Base-by-base conservation (phyloP, 192 early-diverging fungal species). In the Backusella westeae region DNA sequence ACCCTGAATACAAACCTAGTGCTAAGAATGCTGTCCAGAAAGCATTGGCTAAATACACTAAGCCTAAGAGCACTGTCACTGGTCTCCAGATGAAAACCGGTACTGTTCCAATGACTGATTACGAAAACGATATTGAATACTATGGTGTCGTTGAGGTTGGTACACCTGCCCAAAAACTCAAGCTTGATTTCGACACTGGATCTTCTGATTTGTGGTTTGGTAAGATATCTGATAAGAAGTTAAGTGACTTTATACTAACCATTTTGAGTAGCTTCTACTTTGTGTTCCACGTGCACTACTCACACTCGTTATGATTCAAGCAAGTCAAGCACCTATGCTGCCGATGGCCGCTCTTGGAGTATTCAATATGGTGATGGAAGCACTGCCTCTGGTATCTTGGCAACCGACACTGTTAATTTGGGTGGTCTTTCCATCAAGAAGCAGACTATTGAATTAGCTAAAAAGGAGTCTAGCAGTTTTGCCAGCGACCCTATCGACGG, bases 151-250 rank as follows among this genome's bases (percentile, higher is more conserved):
- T 91, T 6, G 80, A 86, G 1, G 83, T 91, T 26, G 91, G 91
- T 12, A 87, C 91, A 10, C 91, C 91, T 44, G 87, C 89, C 21
- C 89, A 91, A 67, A 81, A 80, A 42, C 90, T 93, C 78, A 91
- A 91, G 67, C 80, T 93, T n/a, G 86, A 91, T 71, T 87, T 93
- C 39, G 91, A 93, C 69, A 93, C 91, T 4, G 92, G 92, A 23
- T 91, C 90, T 1, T 88, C 88, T n/a, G 92, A 93, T 77, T 75
- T 91, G 3, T 93, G 90, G 90, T 83, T 91, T 63, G 78, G 78
- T 79, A 71, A 75, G 26, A 63, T 65, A 41, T 1, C 36, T 17
- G 8, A 21, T 56, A 49, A 39, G 1, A 39, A 12, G 1, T 39
- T 32, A 32, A 39, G 38, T 10, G 9, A 39, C 66, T 34, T 23